A percentile compares a stretch with the other conserved stretches of the same genome.
Evolutionary conservation across 306 rosid species (phyloP).

Genomic region (Quercus aquifolioides): DNA sequence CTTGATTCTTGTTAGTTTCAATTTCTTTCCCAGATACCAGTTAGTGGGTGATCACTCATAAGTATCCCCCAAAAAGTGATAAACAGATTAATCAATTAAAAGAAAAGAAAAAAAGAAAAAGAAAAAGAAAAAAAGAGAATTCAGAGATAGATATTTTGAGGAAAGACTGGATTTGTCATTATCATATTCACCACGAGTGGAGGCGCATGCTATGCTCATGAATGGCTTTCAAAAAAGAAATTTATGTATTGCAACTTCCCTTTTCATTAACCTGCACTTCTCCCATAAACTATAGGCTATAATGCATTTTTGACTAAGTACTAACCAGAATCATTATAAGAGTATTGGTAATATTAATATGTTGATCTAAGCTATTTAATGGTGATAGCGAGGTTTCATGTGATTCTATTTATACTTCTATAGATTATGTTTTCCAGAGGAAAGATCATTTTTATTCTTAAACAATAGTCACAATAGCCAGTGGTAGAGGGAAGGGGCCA

Average conservation of each 20-base stretch:
- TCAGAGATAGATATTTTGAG: background rate
- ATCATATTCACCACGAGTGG: background rate
- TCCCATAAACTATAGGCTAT: background rate
- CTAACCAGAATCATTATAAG: background rate
- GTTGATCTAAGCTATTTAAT: background rate
- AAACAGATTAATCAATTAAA: background rate
- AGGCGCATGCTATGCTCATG: conserved; percentile 8
- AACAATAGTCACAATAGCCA: no score
- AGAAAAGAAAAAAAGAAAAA: background rate
- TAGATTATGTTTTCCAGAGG: background rate
- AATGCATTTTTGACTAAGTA: background rate
- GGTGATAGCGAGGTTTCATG: background rate
- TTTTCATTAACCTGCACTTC: background rate
- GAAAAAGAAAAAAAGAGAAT: background rate
- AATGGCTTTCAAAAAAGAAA: background rate
- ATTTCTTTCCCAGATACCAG: background rate
- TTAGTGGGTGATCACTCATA: conserved; percentile 15
- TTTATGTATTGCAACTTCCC: background rate
- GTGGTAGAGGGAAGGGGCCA: no score
- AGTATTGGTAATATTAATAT: background rate
- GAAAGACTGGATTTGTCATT: background rate
- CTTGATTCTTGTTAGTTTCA: background rate
- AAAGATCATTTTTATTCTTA: no score
- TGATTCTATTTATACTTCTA: background rate
- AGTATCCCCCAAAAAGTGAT: background rate